Conservation (phyloP, 768 basidiomycete species). For the Leucocoprinus sp. region DNA sequence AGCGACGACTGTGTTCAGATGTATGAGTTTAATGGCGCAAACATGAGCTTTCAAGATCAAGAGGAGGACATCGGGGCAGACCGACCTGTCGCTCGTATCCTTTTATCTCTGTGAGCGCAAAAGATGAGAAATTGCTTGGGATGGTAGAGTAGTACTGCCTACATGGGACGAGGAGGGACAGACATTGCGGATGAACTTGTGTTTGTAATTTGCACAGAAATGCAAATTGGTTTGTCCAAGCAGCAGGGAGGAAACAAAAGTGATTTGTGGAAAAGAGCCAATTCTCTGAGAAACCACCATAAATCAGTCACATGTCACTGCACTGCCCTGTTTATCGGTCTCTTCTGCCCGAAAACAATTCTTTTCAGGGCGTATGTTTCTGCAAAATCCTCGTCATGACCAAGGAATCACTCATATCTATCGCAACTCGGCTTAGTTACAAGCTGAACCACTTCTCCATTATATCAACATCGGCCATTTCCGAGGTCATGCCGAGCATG, state of each 20-base stretch:
- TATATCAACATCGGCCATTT: not conserved
- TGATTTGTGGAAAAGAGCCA: not conserved
- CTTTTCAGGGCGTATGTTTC: not conserved
- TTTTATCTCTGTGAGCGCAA: conserved; percentile 42
- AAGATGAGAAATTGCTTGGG: not conserved
- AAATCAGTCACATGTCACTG: conserved; percentile 9
- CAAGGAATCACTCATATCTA: not conserved
- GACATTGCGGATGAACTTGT: conserved; percentile 27
- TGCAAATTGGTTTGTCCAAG: conserved; percentile 5
- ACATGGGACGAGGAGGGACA: conserved; percentile 39
- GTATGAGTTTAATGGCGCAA: conserved; percentile 4
- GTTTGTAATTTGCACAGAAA: too few species aligned
- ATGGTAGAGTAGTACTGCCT: conserved; percentile 14
- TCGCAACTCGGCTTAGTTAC: too few species aligned
- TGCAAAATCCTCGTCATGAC: not conserved
- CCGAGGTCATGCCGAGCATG: not conserved
- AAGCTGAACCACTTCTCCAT: not conserved
- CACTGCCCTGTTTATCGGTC: conserved; percentile 1
- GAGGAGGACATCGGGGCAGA: conserved; percentile 2
- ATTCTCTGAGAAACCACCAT: not conserved
- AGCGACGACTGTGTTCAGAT: conserved; percentile 66
- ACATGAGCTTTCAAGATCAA: not conserved
- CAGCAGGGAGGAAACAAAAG: conserved; percentile 6
- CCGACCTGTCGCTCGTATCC: conserved; percentile 73
- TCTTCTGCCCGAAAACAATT: not conserved